Evolutionary conservation across 768 basidiomycete species (phyloP).

Genomic region (Termitomyces eurrhizus): DNA sequence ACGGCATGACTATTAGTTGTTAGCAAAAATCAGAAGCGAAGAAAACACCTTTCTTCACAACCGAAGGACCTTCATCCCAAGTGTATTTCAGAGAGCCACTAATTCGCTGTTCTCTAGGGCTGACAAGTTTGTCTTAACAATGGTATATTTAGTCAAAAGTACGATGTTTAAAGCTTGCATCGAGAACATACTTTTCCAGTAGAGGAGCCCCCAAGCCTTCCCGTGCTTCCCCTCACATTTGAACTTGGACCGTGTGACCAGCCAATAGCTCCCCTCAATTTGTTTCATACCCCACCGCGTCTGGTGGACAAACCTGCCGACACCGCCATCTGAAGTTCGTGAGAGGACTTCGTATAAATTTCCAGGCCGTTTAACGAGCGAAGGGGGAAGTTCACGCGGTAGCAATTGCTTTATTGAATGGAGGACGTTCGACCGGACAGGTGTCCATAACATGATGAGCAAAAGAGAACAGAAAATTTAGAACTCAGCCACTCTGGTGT

Average conservation of each 20-base stretch:
- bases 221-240: conserved; percentile 75
- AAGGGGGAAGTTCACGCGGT: conserved; percentile 55
- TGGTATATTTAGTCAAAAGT: conserved; percentile 4
- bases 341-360: conserved; percentile 74
- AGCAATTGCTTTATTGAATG: conserved; percentile 52
- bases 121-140: conserved; percentile 60
- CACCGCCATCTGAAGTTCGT: conserved; percentile 59
- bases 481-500: conserved; percentile 17
- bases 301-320: conserved; percentile 69
- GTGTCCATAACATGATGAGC: conserved; percentile 33
- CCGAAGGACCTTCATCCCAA: conserved; percentile 62
- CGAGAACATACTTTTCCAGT: conserved; percentile 68
- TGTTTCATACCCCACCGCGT: conserved; percentile 69
- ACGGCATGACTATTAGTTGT: not conserved
- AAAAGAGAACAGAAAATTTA: conserved; percentile 21
- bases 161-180: not conserved
- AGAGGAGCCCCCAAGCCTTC: conserved; percentile 77
- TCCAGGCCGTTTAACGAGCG: conserved; percentile 51
- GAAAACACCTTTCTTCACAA: conserved; percentile 14
- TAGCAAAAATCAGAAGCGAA: not conserved
- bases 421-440: conserved; percentile 26
- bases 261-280: conserved; percentile 69
- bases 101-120: conserved; percentile 57
- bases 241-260: conserved; percentile 65
- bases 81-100: conserved; percentile 69